These are phyloP conservation scores for Drechmeria coniospora DNA, from an alignment of 2,329 filamentous ascomycete species.

Conservation along the genomic window DNA sequence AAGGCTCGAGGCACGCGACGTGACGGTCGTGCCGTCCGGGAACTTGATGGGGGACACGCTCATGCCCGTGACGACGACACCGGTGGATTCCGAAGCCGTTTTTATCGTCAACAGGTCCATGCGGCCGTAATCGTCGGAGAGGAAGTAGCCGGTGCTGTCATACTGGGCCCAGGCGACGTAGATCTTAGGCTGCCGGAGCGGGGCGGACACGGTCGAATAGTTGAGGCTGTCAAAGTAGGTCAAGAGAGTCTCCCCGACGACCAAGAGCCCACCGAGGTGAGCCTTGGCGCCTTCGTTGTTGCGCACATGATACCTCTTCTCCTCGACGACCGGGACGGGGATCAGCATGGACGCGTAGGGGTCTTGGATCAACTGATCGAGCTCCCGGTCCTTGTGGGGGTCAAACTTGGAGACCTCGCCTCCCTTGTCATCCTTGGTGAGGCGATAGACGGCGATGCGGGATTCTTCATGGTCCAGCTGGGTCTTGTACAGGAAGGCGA, in stretches of 20 bases:
- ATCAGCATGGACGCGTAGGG: constrained; percentile 45
- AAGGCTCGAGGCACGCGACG: constrained; percentile 61
- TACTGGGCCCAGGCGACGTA: constrained; percentile 87
- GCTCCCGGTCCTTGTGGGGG: constrained; percentile 36
- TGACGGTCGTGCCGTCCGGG: constrained; percentile 19
- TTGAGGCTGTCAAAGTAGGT: constrained; percentile 72
- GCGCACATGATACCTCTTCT: constrained; percentile 45
- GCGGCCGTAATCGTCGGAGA: constrained; percentile 82
- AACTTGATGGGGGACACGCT: constrained; percentile 37
- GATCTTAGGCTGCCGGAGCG: constrained; percentile 59
- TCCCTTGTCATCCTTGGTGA: constrained; percentile 43
- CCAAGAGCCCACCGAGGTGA: constrained; percentile 54
- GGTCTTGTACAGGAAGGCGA: constrained; percentile 43
- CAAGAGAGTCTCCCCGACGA: constrained; percentile 67
- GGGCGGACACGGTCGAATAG: constrained; percentile 47
- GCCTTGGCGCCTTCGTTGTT: constrained; percentile 36
- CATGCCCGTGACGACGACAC: constrained; percentile 56
- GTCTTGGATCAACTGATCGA: constrained; percentile 37
- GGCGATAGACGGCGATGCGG: constrained; percentile 40
- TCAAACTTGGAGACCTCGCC: constrained; percentile 39
- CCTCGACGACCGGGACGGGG: constrained; percentile 41
- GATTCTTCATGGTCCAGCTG: constrained; percentile 36
- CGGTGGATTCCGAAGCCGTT: constrained; percentile 46
- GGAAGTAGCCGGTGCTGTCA: constrained; percentile 66
- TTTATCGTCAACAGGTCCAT: constrained; percentile 74